Percentiles rank a stretch among this genome's conserved stretches.
phyloP scores from a whole-genome alignment of 176 grass and related monocot species.

The Oryza glaberrima region DNA sequence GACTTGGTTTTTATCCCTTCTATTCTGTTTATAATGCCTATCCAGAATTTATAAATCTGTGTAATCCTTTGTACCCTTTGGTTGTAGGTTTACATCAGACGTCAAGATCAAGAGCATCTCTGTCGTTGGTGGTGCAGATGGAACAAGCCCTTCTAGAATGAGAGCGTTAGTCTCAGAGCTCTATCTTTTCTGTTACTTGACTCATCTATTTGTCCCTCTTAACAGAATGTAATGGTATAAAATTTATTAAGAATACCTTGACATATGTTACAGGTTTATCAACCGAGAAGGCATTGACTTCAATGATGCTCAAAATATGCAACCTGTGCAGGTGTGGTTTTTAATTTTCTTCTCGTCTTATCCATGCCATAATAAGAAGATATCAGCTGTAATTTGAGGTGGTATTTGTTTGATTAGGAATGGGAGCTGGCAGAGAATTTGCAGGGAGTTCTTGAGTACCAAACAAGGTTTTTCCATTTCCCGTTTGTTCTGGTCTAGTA shows the following conservation, averaged over 20 bases:
- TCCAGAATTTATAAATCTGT: conserved; percentile 34
- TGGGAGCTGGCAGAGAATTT: conserved; percentile 97
- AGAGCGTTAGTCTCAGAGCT: conserved; percentile 73
- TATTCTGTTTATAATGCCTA: conserved; percentile 8
- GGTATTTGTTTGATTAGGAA: conserved; percentile 66
- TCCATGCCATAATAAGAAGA: conserved; percentile 20
- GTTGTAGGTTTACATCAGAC: conserved; percentile 90
- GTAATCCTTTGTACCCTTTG: conserved; percentile 30
- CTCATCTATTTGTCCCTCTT: background rate
- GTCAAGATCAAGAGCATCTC: conserved; percentile 99
- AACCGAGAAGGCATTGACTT: conserved; percentile 98
- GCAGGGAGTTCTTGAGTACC: conserved; percentile 91
- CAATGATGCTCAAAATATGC: conserved; percentile 96
- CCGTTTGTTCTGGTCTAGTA: conserved; percentile 6
- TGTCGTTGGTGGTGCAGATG: conserved; percentile 88
- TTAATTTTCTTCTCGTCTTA: conserved; percentile 31
- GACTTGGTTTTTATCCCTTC: background rate
- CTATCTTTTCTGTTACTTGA: conserved; percentile 15
- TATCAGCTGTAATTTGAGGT: conserved; percentile 30
- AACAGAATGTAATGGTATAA: conserved; percentile 13
- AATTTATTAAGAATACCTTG: conserved; percentile 33
- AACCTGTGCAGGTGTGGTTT: conserved; percentile 84
- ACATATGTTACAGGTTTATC: conserved; percentile 75
- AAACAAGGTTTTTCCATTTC: conserved; percentile 70
- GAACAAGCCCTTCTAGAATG: conserved; percentile 95